Base-by-base conservation (phyloP, 768 basidiomycete species). In the Trametes cingulata region DNA sequence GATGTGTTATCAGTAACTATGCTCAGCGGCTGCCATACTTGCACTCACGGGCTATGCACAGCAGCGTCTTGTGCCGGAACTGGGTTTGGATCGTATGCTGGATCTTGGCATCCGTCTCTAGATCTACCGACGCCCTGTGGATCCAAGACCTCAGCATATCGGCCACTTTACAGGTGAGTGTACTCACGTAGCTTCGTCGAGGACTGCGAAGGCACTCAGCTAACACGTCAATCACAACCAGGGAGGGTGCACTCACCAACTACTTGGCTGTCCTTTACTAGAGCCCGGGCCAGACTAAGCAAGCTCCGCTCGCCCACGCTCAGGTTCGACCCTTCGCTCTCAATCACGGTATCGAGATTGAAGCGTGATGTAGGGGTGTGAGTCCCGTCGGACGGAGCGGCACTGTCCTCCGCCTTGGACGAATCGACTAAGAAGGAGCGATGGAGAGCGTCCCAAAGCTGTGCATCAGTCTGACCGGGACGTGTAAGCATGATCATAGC, bases 361-460 rank as follows among this genome's bases (percentile, higher is more conserved):
- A 82, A 81, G 0, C 81, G 76, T 12, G 65, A 69, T 9, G 62
- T 53, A 47, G 71, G 52, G 52, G 69, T 24, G 57, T 67, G 43
- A 6, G 63, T 50, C 2, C 62, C 65, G 22, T 53, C 56, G 72
- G 17, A 39, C 6, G 43, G 13, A 22, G 25, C 15, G 20, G 17
- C 36, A 6, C 15, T 39, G 24, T 57, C 43, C 51, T 52, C n/a
- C 64, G 40, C 67, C 35, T 65, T 54, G 62, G 66, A 68, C 75
- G 70, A 58, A 37, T 72, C 70, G 22, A 80, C 56, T 6, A 83
- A 70, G 68, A 78, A 80, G 1, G 88, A 84, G 37, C 88, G 80
- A 19, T 82, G 82, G n/a, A 92, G 75, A 4, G 90, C 88, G 69
- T 88, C 87, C 84, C 86, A 89, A 2, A 92, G 72, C 10, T 78